Conservation (phyloP, 768 basidiomycete species). For the Termitomyces sp. region DNA sequence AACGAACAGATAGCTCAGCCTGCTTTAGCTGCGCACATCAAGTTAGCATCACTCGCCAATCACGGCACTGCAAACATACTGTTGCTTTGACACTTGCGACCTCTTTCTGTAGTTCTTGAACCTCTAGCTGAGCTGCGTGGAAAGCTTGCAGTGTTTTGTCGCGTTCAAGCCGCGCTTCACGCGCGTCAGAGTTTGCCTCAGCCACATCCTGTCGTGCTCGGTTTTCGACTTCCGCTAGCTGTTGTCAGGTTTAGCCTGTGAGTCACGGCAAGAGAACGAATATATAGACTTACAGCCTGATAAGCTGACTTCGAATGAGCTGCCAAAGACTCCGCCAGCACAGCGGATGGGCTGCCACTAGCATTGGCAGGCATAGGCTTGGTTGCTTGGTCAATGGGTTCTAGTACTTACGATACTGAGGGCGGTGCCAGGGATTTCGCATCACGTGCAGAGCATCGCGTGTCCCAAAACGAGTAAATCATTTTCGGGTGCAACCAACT, state of each 20-base stretch:
- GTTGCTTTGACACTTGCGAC: slow-evolving; percentile 33
- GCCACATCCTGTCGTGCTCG: slow-evolving; percentile 51
- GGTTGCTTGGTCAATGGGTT: background rate
- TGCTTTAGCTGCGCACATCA: slow-evolving; percentile 42
- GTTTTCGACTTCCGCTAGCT: slow-evolving; percentile 58
- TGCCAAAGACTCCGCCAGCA: slow-evolving; percentile 21
- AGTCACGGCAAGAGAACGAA: background rate
- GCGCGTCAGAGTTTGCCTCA: slow-evolving; percentile 40
- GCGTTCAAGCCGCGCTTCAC: slow-evolving; percentile 47
- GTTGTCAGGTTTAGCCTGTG: background rate
- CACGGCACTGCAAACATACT: slow-evolving; percentile 32
- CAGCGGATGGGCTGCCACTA: slow-evolving; percentile 13
- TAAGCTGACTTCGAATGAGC: slow-evolving; percentile 19
- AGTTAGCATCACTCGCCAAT: slow-evolving; percentile 8
- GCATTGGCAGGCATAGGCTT: slow-evolving; percentile 7
- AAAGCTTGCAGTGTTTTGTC: slow-evolving; percentile 41
- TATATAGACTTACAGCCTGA: slow-evolving; percentile 16
- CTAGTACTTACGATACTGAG: too few species aligned
- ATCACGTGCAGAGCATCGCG: slow-evolving; percentile 13
- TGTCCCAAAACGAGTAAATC: background rate
- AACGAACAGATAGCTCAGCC: slow-evolving; percentile 51
- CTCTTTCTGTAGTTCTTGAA: slow-evolving; percentile 46
- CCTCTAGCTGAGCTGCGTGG: slow-evolving; percentile 40
- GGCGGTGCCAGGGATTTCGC: background rate
- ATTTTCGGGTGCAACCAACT: too few species aligned